Conservation (phyloP, 768 basidiomycete genomes). For the Podaxis sp. region DNA sequence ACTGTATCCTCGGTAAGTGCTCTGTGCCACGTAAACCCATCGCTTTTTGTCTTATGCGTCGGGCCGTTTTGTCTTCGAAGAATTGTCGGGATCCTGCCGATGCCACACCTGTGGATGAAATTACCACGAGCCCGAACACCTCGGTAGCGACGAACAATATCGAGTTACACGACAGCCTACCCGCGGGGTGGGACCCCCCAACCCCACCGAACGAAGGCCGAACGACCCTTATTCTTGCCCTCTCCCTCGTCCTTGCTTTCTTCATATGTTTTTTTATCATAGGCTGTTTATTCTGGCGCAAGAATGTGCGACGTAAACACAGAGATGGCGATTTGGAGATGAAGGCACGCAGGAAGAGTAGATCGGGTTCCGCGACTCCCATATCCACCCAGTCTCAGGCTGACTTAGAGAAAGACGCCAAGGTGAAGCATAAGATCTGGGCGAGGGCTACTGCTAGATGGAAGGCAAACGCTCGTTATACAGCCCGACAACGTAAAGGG, state of each 20-base stretch:
- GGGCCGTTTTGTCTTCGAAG: constrained; percentile 12
- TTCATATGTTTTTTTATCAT: constrained; percentile 63
- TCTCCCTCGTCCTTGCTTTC: constrained; percentile 64
- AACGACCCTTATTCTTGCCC: constrained; percentile 49
- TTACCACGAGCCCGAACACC: constrained; percentile 20
- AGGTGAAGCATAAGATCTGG: constrained; percentile 60
- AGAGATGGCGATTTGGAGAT: constrained; percentile 53
- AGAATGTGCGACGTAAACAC: constrained; percentile 32
- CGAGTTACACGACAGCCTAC: constrained; percentile 41
- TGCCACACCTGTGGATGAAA: constrained; percentile 24
- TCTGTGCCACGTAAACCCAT: constrained; percentile 2
- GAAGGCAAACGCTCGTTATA: constrained; percentile 60
- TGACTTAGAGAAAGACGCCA: constrained; percentile 42
- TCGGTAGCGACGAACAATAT: constrained; percentile 24
- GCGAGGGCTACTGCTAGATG: constrained; percentile 65
- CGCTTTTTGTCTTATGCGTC: constrained; percentile 4
- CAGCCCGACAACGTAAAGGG: constrained; percentile 59
- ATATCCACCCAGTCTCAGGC: background rate
- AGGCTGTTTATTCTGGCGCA: constrained; percentile 61
- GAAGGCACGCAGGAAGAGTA: constrained; percentile 33
- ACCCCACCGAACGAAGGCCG: constrained; percentile 25
- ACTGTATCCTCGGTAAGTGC: constrained; percentile 56
- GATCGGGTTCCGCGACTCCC: constrained; percentile 22
- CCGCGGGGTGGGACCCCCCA: constrained; percentile 50
- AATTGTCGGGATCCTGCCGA: constrained; percentile 27